Evolutionary conservation across 805 yeast genomes (phyloP), one percentile per base, ranked within the genome.

Genomic region (Saccharomyces kudriavzevii): DNA sequence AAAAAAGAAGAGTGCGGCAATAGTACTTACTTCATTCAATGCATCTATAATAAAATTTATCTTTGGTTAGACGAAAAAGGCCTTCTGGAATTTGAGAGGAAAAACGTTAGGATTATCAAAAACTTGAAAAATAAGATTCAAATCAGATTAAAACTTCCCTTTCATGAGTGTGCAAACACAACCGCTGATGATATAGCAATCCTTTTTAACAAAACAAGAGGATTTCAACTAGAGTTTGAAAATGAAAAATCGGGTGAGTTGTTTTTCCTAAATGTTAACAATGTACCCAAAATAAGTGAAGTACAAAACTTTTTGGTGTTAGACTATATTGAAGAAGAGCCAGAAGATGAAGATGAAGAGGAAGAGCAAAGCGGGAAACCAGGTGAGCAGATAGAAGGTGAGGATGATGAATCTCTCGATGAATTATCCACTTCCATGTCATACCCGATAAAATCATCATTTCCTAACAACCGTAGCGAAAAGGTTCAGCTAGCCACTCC

Each of bases 241-340:
- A 48, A 51, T 11, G 35, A 20, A 25, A 29, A 20, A 4, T 24
- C 45, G 2, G 40, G 55, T 25, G 53, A 52, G 4, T 6, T 27
- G 0, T 53, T 59, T 47, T 56, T 52, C 25, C 28, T 48, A 13
- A 51, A 52, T 22, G 47, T 56, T 3, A 54, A 49, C 2, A 52
- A 35, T 45, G 26, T 58, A 8, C 60, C 66, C 27, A 71, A 69
- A 53, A 59, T 71, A 1, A 72, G 75, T 49, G 70, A 70, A 46
- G 69, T 60, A 1, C 53, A 64, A 48, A 59, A 62, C 1, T 67
- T 58, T 40, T 65, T 71, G 25, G 52, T 60, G 1, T 56, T 69
- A 4, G 54, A 59, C 13, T 58, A 62, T 47, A 28, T 51, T 10
- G 63, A 60, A 40, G 56, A 52, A 22, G 52, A 46, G 27, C 51